phyloP scores from a whole-genome alignment of 768 basidiomycete species.

The Mycena leptocephala region DNA sequence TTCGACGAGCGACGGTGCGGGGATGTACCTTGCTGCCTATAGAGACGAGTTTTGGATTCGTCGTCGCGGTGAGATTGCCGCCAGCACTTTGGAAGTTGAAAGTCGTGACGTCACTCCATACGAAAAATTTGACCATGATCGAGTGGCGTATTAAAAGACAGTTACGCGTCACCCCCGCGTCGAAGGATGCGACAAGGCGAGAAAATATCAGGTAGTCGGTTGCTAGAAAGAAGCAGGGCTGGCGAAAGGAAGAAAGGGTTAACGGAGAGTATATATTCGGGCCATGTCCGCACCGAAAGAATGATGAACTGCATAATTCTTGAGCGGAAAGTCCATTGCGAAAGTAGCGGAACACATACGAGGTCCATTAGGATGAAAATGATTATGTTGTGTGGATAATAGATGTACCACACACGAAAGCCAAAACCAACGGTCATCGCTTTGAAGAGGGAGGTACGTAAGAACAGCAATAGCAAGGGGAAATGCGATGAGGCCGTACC shows the following conservation, averaged over 20 bases:
- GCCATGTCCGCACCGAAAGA: no score
- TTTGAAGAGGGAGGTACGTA: no score
- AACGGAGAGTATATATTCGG: no score
- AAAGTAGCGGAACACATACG: no score
- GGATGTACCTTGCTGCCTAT: constrained; percentile 46
- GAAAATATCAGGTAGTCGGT: constrained; percentile 69
- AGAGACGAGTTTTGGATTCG: constrained; percentile 23
- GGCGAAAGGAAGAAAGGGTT: neutral
- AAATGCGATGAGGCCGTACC: no score
- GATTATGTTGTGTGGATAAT: no score
- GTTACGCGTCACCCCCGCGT: constrained; percentile 51
- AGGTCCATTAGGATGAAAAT: no score
- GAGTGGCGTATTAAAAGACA: constrained; percentile 58
- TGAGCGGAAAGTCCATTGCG: no score
- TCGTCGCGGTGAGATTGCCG: constrained; percentile 49
- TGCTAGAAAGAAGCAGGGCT: constrained; percentile 76
- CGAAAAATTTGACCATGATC: constrained; percentile 63
- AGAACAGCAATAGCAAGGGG: no score
- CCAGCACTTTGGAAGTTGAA: constrained; percentile 67
- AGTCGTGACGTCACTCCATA: constrained; percentile 64
- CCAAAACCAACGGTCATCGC: no score
- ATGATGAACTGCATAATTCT: no score
- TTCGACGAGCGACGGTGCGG: neutral
- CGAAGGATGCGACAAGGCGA: constrained; percentile 53
- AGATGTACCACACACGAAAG: no score